Base-by-base conservation (phyloP, 257 asterid species). In the Craterostigma plantagineum region DNA sequence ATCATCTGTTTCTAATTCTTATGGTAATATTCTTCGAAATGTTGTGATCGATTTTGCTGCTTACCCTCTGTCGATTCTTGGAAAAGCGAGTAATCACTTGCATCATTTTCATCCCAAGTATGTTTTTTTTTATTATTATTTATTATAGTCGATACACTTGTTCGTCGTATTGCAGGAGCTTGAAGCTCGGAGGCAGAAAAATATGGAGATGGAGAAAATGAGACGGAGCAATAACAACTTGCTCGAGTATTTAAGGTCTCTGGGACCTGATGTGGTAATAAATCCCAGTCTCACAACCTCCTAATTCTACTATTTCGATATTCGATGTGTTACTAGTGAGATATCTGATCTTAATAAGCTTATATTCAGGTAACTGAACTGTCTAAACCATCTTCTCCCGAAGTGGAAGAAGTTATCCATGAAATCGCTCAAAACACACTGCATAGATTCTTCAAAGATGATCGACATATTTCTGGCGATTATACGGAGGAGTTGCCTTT, bases 221-320 rank as follows among this genome's bases (percentile, higher is more conserved):
- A 66, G 58, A 35, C 63, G 53, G 42, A 70, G 81, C 49, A 70
- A 79, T 55, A 90, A 87, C 61, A 71, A 75, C 61, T 69, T 90
- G 51, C 70, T 90, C 17, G 92, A 90, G 62, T 83, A 82, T 61
- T 64, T 90, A 18, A 62, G 95, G 62, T 83, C 95, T 30, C 57
- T 90, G 83, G 93, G 83, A 53, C 63, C 93, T 14, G 75, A 83
- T 35, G 79, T 79, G 93, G 98, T 82, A 80, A 64, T 63, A 34
- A 34, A 11, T 34, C 7, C 8, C 37, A 34, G 11, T 11, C 37
- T 6, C 8, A 34, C 37, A 34, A 34, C 37, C 37, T 34, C 11
- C 37, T 38, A 38, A 3, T 38, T 38, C 43, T 38, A 6, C 13
- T 4, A 11, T n/a, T 38, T 38, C 14, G 13, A 38, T 15, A n/a